A percentile compares a stretch with the other conserved stretches of the same genome.
Evolutionary conservation across 2,329 filamentous ascomycete genomes (phyloP).

Genomic region (Trichoderma guizhouense): DNA sequence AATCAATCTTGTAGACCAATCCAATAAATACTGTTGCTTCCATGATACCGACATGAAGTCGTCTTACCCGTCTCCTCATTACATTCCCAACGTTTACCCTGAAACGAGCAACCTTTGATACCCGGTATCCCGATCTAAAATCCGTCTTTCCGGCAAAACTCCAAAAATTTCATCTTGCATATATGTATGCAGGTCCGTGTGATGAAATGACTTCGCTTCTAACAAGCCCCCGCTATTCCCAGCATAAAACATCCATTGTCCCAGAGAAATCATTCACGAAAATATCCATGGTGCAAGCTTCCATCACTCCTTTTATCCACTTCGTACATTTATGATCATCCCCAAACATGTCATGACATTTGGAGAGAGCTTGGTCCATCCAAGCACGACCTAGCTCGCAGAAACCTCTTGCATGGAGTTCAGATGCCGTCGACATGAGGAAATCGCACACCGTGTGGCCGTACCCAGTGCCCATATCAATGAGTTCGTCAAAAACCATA

Average conservation of each 20-base stretch:
- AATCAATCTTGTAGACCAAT: too few relatives aligned
- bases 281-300: too few relatives aligned
- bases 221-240: too few relatives aligned
- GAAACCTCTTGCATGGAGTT: not conserved
- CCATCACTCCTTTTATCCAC: rapidly evolving
- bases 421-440: not conserved
- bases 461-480: rapidly evolving
- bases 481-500: rapidly evolving
- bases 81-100: too few relatives aligned
- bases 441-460: rapidly evolving
- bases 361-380: not conserved
- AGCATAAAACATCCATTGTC: too few relatives aligned
- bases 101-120: too few relatives aligned
- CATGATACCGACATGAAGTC: too few relatives aligned
- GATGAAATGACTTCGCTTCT: not conserved
- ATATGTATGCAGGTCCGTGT: too few relatives aligned
- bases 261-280: too few relatives aligned
- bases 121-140: not conserved
- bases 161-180: not conserved
- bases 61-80: too few relatives aligned
- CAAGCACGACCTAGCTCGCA: not conserved
- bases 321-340: not conserved
- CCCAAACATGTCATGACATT: not conserved
- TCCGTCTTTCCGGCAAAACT: not conserved
- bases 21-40: too few relatives aligned